Evolutionary conservation across 1,284 basidiomycete genomes (phyloP), one percentile per base, ranked within the genome.

Genomic region (Exobasidium rhododendri): DNA sequence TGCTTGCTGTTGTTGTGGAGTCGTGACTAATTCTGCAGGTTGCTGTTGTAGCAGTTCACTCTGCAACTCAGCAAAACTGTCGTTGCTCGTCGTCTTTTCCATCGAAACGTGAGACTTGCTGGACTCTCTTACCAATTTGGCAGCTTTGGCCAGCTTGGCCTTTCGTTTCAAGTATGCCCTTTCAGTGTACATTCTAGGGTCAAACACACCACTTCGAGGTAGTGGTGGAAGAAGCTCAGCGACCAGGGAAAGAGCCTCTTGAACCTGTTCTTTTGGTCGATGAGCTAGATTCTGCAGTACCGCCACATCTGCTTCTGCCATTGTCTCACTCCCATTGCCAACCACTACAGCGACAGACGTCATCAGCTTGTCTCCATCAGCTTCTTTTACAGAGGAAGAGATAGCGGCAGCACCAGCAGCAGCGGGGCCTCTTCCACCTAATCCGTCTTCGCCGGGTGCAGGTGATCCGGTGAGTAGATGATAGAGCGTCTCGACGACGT

Each of bases 271-370:
- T 82, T 97, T 97, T 10, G 94, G 91, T 43, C 93, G 85, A 80
- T 97, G 92, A 0, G 93, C 92, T 35, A 98, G 83, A 79, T 94
- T 97, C 82, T 97, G 92, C 86, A 97, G 91, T 35, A 98, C 91
- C 5, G 91, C 90, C 91, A 97, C 94, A 79, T 97, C 94, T 3
- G 67, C 80, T 52, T 61, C 74, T 5, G 71, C 71, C 2, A 52
- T 45, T 20, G 14, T 32, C 26, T 49, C 51, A 46, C 20, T 44
- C 17, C 53, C 58, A 24, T 28, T 22, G 20, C n/a, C 11, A 40
- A 29, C 22, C 1, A 66, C 44, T 0, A 75, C 69, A 30, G 71
- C 58, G 4, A 65, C 52, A 45, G 56, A 58, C 29, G 67, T 65
- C 1, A 65, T 64, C 3, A 69, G 67, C 29, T 71, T 66, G 7